Evolutionary conservation across 495 filamentous ascomycete genomes (phyloP).

Genomic region (Platismatia glauca): DNA sequence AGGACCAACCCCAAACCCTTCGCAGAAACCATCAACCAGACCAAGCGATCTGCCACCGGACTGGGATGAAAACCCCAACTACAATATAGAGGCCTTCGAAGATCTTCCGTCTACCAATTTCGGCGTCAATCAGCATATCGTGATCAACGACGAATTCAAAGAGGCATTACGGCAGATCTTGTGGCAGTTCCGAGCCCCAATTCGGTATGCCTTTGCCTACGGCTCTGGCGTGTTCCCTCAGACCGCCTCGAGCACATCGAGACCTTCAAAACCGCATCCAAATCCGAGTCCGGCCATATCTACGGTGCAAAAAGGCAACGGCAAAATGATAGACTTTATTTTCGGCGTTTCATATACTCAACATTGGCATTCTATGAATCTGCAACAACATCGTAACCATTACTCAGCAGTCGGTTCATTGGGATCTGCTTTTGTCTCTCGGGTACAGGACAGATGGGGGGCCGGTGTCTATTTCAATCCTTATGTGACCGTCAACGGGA

Average conservation of each 20-base stretch:
- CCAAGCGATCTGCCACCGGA: slow-evolving; percentile 35
- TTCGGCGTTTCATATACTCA: slow-evolving; percentile 92
- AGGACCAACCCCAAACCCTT: slow-evolving; percentile 20
- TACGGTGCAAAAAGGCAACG: slow-evolving; percentile 71
- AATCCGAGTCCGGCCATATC: slow-evolving; percentile 67
- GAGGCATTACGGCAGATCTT: slow-evolving; percentile 78
- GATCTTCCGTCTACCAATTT: slow-evolving; percentile 82
- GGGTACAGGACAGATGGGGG: slow-evolving; percentile 78
- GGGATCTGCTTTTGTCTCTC: slow-evolving; percentile 72
- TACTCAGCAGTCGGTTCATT: slow-evolving; percentile 82
- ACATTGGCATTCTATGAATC: slow-evolving; percentile 92
- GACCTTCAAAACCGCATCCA: slow-evolving; percentile 53
- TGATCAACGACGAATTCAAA: slow-evolving; percentile 89
- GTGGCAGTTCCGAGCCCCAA: slow-evolving; percentile 88
- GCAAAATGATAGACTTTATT: slow-evolving; percentile 98
- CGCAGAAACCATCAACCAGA: slow-evolving; percentile 19
- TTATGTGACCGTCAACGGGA: slow-evolving; percentile 90
- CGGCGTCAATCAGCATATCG: slow-evolving; percentile 90
- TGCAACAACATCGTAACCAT: slow-evolving; percentile 80
- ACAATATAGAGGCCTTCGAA: slow-evolving; percentile 68
- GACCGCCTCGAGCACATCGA: slow-evolving; percentile 38
- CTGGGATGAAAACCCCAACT: slow-evolving; percentile 77
- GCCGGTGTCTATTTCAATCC: slow-evolving; percentile 98
- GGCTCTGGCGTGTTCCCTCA: slow-evolving; percentile 95
- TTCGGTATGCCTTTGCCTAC: slow-evolving; percentile 93